Conservation (phyloP, 1,284 basidiomycete genomes). For the Ganoderma meredithae region DNA sequence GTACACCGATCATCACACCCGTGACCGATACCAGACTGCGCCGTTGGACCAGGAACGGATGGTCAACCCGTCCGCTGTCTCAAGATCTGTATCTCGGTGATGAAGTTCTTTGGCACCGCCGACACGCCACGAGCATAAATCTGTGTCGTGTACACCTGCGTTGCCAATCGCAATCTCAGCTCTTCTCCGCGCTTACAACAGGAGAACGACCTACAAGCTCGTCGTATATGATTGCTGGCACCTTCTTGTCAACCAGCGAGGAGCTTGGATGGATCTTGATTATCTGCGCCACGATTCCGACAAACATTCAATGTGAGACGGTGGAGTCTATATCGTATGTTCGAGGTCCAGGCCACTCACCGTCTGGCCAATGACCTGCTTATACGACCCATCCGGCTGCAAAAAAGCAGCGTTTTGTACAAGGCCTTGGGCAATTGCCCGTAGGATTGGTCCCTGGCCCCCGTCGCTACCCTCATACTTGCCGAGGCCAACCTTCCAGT, state of each 20-base stretch:
- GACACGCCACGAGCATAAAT: slow-evolving; percentile 91
- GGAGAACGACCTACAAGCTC: slow-evolving; percentile 75
- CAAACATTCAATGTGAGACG: neutral
- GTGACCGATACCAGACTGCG: neutral
- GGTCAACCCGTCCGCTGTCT: slow-evolving; percentile 24
- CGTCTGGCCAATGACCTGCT: slow-evolving; percentile 80
- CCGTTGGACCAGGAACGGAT: neutral
- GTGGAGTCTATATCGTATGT: neutral
- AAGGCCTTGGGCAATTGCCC: slow-evolving; percentile 77
- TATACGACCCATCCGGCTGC: slow-evolving; percentile 86
- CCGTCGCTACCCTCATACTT: slow-evolving; percentile 56
- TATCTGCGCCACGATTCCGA: slow-evolving; percentile 49
- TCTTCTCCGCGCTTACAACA: slow-evolving; percentile 8
- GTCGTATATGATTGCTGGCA: slow-evolving; percentile 88
- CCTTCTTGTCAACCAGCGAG: slow-evolving; percentile 79
- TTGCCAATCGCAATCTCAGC: slow-evolving; percentile 16
- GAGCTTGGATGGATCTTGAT: slow-evolving; percentile 93
- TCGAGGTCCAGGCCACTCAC: slow-evolving; percentile 51
- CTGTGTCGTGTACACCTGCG: slow-evolving; percentile 82
- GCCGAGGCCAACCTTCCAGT: slow-evolving; percentile 63
- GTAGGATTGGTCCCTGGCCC: slow-evolving; percentile 53
- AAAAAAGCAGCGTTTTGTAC: slow-evolving; percentile 85
- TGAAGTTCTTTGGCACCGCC: slow-evolving; percentile 69
- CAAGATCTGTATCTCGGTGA: slow-evolving; percentile 45
- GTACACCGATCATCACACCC: neutral